phyloP scores from a whole-genome alignment of 768 basidiomycete species.

The Fistulinella prunicolor region DNA sequence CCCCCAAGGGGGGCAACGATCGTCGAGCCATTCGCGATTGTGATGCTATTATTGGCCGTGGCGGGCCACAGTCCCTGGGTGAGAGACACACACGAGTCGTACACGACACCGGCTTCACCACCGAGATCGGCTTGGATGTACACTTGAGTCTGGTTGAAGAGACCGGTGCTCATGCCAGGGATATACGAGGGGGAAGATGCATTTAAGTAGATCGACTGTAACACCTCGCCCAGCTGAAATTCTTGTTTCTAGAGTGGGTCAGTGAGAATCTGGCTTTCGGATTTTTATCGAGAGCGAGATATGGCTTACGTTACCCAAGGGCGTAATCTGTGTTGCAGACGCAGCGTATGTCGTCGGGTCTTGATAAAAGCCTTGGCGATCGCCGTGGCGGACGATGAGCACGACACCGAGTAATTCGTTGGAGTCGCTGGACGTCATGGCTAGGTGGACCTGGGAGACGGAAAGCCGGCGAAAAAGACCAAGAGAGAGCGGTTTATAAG shows the following conservation, averaged over 20 bases:
- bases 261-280: neutral
- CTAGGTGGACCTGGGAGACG: neutral
- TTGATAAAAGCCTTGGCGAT: conserved; percentile 67
- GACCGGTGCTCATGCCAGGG: conserved; percentile 32
- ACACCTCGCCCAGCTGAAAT: conserved; percentile 49
- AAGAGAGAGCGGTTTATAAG: neutral
- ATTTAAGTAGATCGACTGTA: conserved; percentile 56
- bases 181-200: conserved; percentile 53
- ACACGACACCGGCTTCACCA: conserved; percentile 65
- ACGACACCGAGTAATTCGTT: conserved; percentile 51
- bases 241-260: conserved; percentile 47
- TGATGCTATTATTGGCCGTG: conserved; percentile 43
- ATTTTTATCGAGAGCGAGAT: neutral
- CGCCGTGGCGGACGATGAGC: conserved; percentile 57
- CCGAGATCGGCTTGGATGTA: conserved; percentile 63
- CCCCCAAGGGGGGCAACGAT: conserved; percentile 59
- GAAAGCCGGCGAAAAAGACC: neutral
- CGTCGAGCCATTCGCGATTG: conserved; percentile 63
- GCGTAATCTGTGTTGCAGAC: conserved; percentile 56
- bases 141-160: conserved; percentile 40
- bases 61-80: conserved; percentile 68
- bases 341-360: conserved; percentile 55
- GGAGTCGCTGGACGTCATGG: conserved; percentile 15
- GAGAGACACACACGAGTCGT: conserved; percentile 63
- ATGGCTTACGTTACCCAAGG: conserved; percentile 59